Base-by-base conservation (phyloP, 805 yeast genomes). In the Torulaspora microellipsoides region DNA sequence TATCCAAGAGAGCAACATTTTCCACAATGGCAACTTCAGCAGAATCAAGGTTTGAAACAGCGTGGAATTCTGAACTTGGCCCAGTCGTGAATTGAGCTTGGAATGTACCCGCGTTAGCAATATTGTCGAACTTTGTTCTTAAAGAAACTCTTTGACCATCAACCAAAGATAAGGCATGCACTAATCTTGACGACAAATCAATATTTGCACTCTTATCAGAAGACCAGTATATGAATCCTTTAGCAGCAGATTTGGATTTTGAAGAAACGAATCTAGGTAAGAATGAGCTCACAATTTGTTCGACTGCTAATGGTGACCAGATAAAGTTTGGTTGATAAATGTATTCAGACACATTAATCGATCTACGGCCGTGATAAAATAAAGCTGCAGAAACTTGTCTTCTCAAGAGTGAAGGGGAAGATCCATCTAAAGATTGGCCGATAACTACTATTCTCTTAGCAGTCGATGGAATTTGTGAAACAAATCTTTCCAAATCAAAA, bases 341-440 rank as follows among this genome's bases (percentile, higher is more conserved):
- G 53, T 71, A 78, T 49, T 80, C 86, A 20, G 74, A 68, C 31
- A 83, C 72, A 35, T 68, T 70, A 31, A 67, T 38, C 14, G 53
- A 44, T 15, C 37, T 47, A 37, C 63, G 45, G 38, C 64, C 68
- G 49, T 66, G 64, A 45, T 76, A 66, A 65, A 80, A 82, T 52
- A 85, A 66, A 31, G 93, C 76, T 9, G 91, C 85, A 41, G 84
- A 74, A 49, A 85, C 80, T 53, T 86, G 95, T 31, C 82, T 69
- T 64, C 77, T 83, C 57, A 90, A 73, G 2, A 72, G 58, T 13
- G 80, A 71, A 35, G 65, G 64, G 20, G 59, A 56, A 32, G 60
- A 40, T 25, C 62, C 63, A 30, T 59, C 61, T 34, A 66, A 31
- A 27, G 76, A 60, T 64, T 83, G 89, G 36, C 82, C 81, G 49